Percentiles rank a stretch among this genome's conserved stretches.
Evolutionary conservation across 2,329 filamentous ascomycete genomes (phyloP).

Genomic region (Ophiostoma sp.): DNA sequence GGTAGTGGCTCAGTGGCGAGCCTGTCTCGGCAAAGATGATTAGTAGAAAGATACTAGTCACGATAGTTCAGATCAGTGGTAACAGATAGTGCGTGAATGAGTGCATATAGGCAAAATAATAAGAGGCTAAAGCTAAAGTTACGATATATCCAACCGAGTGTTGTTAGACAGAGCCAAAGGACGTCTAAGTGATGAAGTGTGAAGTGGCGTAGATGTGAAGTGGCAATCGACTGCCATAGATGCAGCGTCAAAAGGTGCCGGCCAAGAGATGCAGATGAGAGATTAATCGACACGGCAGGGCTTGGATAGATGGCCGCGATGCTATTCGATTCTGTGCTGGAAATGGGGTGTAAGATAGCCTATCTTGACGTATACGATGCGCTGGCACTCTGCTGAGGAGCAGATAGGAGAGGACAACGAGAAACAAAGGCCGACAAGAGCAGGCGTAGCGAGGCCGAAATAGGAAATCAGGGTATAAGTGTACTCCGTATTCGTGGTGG

Average conservation of each 20-base stretch:
- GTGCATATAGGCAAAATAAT: too few relatives aligned
- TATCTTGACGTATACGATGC: too few relatives aligned
- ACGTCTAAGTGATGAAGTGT: neutral
- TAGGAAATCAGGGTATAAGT: constrained; percentile 14
- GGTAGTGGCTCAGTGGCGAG: neutral
- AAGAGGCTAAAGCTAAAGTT: too few relatives aligned
- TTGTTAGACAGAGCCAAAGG: too few relatives aligned
- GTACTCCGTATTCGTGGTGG: neutral
- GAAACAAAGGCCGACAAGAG: neutral
- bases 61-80: neutral
- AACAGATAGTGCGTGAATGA: too few relatives aligned
- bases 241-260: constrained; percentile 1
- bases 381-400: too few relatives aligned
- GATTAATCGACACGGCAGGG: neutral
- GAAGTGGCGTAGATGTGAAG: neutral
- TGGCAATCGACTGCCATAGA: neutral
- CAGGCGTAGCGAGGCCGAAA: neutral
- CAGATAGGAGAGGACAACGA: too few relatives aligned
- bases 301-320: neutral
- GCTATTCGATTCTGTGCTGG: neutral
- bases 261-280: constrained; percentile 1
- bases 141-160: too few relatives aligned
- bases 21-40: neutral
- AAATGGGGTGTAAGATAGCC: neutral
- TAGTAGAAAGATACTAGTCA: constrained; percentile 1